Evolutionary conservation across 1,139 yeast genomes (phyloP), one percentile per base, ranked within the genome.

Genomic region (Candida mesenterica): DNA sequence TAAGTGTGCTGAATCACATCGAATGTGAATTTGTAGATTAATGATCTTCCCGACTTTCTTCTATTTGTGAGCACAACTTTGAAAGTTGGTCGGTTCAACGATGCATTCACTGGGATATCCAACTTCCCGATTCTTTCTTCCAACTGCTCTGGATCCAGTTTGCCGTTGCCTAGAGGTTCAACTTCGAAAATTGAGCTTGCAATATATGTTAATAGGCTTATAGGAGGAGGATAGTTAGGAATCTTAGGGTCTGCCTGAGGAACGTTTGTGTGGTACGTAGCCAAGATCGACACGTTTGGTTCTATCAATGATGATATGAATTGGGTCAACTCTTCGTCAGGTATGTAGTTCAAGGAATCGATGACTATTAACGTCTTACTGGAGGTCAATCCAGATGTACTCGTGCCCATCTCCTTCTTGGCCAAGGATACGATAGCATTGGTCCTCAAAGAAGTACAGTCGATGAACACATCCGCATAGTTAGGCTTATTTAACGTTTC

Each of bases 1-100:
- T 77, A 74, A 3, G 53, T 55, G 55, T 88, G 96, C 0, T 55
- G 55, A 0, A 25, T 33, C 0, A 78, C 51, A 50, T 87, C 73
- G 3, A 88, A 65, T 3, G 54, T 56, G 53, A 75, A 87, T 6
- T 61, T 58, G 40, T 82, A 82, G 1, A 67, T 62, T 24, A 84
- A 53, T 0, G 94, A 76, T 38, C 96, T 70, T 0, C 98, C 98
- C 0, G 96, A 85, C 52, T 84, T 84, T 39, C 97, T 72, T 41
- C 94, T 72, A 50, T 82, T 85, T 4, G 75, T 77, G 37, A 92
- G 57, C 5, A 64, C 64, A 2, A 81, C 56, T 33, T 62, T 62
- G 53, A 79, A 84, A 1, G 29, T 44, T 0, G 62, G 42, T 22
- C 61, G 62, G 49, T 87, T 82, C 40, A 78, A 61, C 2, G 46